Evolutionary conservation across 805 yeast genomes (phyloP), one percentile per base, ranked within the genome.

Genomic region (Dipodascus albidus): DNA sequence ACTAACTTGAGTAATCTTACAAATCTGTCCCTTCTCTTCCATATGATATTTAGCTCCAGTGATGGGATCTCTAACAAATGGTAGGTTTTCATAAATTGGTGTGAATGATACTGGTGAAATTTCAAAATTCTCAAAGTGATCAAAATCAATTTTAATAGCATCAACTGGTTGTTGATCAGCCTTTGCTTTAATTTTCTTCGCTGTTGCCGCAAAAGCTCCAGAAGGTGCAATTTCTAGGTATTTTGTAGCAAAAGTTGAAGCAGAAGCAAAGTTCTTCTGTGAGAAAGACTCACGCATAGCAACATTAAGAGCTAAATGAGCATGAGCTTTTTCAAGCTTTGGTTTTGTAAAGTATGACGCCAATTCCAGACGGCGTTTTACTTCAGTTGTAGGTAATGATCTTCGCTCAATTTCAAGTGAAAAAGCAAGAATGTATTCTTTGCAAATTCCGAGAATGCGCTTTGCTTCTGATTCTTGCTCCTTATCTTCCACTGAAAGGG

Each of bases 321-420:
- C 80, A 69, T 93, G 99, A 4, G 85, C 83, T 35, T 86, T 82
- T 58, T 85, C 87, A 61, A 93, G 77, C 59, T 85, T 79, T 23
- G 90, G 83, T 65, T 80, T 82, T 14, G 99, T 88, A 74, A 93
- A 95, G 70, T 91, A 91, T 0, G 98, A 95, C 3, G 99, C 98
- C 60, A 93, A 74, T 69, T 93, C 98, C 64, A 93, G 76, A 68
- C 88, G 90, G 58, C 98, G 85, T 69, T 88, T 85, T 53, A 85
- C 74, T 27, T 77, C 77, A 11, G 61, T 57, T 9, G 82, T 75
- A 31, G 85, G 87, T 55, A 95, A 70, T 9, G 85, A 66, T 70
- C 98, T 88, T 70, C 99, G 90, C 53, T 78, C 79, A 58, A 91
- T 76, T 70, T 93, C 99, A 58, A 93, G 87, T 21, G 95, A 85